These are phyloP conservation scores for Castanopsis chinensis DNA, from an alignment of 306 rosid species.

Conservation along the genomic window DNA sequence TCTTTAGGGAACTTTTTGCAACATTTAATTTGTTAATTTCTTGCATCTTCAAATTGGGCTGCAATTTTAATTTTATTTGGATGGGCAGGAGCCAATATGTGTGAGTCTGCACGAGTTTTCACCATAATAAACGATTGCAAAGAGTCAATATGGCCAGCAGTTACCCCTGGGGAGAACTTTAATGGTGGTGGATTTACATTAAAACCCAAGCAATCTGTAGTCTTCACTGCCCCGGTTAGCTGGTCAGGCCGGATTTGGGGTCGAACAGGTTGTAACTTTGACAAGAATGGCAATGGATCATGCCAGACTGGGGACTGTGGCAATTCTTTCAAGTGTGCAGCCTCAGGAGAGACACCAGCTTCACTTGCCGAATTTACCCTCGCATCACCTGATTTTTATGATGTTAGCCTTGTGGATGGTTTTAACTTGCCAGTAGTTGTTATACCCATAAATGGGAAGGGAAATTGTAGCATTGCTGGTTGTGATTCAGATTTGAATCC, in stretches of 20 bases:
- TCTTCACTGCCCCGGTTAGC: constrained; percentile 55
- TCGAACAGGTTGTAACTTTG: constrained; percentile 85
- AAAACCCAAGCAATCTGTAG: constrained; percentile 55
- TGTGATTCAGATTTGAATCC: constrained; percentile 63
- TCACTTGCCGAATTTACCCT: constrained; percentile 83
- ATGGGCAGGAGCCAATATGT: constrained; percentile 40
- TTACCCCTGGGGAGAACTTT: constrained; percentile 61
- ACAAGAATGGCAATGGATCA: constrained; percentile 45
- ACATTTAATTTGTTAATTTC: not conserved
- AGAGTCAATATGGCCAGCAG: constrained; percentile 85
- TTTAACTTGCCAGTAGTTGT: constrained; percentile 66
- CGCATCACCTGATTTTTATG: constrained; percentile 56
- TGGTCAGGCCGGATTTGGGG: constrained; percentile 98
- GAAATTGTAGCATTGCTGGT: constrained; percentile 67
- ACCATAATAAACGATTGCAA: constrained; percentile 78
- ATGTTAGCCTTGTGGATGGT: constrained; percentile 91
- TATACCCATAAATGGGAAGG: constrained; percentile 56
- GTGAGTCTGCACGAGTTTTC: constrained; percentile 69
- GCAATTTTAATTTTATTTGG: not conserved
- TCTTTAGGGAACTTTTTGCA: too few species aligned
- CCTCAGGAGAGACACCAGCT: constrained; percentile 73
- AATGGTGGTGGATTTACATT: constrained; percentile 74
- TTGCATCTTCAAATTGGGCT: not conserved
- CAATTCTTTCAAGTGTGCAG: constrained; percentile 43
- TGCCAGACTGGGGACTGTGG: constrained; percentile 87